Evolutionary conservation across 371 early-diverging fungal species (phyloP), one percentile per base, ranked within the genome.

Genomic region (Circinella minor): DNA sequence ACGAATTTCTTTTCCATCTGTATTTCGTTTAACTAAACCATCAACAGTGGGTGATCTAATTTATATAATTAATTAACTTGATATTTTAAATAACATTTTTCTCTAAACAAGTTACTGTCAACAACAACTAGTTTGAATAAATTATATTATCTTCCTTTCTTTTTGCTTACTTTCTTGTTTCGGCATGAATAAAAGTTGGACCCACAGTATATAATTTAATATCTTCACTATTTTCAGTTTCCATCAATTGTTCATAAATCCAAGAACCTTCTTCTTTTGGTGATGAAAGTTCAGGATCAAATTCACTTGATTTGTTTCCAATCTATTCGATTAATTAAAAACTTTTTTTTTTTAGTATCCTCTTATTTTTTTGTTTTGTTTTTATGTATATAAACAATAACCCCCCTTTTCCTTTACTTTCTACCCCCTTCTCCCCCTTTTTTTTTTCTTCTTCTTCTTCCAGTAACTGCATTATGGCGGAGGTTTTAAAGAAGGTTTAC

Each of bases 151-250:
- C 27, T 27, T 4, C 9, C 11, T 48, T 63, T 47, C 47, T 43
- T 15, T 10, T 36, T 20, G 55, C 84, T 77, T 85, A 92, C 93
- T 98, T 98, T 82, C 99, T 90, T 10, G 98, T 98, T 78, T 99
- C 99, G 10, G 99, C 99, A 78, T 99, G 96, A 3, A 93, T 92
- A 75, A 91, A 96, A 7, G 87, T 79, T 9, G 91, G 86, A 5
- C 99, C 99, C 20, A 98, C 91, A 0, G 98, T 98, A 75, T 99
- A 99, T 37, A 98, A 92, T 80, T 99, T 99, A 72, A 99, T 96
- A 73, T 99, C 99, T 72, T 97, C 98, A 5, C 94, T 90, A 73
- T 96, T 94, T 71, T 97, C 95, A 1, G 95, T 96, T 66, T 89
- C 88, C 88, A 99, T 91, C 70, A 98, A 94, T 77, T 97, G 90